phyloP scores from a whole-genome alignment of 2,329 filamentous ascomycete species.

The Colletotrichum sp. region DNA sequence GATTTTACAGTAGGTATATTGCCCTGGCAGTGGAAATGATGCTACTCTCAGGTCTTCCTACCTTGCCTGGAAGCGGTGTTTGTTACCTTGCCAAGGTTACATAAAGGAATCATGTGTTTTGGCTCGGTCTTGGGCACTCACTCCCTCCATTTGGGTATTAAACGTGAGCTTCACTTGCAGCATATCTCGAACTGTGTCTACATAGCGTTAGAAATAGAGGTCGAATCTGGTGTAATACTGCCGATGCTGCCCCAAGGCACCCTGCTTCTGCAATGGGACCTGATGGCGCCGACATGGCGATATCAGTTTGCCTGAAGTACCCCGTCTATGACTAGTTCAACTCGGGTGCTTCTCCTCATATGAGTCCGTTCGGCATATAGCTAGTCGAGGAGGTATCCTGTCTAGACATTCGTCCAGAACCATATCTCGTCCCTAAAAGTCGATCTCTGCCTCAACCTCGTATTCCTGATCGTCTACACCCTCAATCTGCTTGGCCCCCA shows the following conservation, averaged over 20 bases:
- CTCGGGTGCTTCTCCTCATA: neutral
- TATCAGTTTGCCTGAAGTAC: neutral
- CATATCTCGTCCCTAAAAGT: conserved; percentile 30
- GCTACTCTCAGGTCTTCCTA: neutral
- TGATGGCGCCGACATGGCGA: neutral
- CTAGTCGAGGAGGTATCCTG: neutral
- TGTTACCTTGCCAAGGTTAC: neutral
- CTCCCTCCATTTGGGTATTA: neutral
- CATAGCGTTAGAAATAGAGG: neutral
- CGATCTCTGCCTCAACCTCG: conserved; percentile 56
- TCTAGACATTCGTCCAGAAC: neutral
- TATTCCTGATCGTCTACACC: conserved; percentile 59
- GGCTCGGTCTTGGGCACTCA: neutral
- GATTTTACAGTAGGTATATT: neutral
- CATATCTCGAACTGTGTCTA: neutral
- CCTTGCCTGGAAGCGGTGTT: neutral
- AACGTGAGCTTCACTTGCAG: neutral
- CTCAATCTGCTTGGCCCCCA: conserved; percentile 77
- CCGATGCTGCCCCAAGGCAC: neutral
- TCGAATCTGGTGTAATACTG: neutral
- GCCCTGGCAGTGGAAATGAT: neutral
- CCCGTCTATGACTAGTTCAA: neutral
- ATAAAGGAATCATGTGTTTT: neutral
- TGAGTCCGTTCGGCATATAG: neutral
- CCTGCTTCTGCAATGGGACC: neutral